These are phyloP conservation scores for Mucuna pruriens DNA, from an alignment of 306 rosid species.

Conservation along the genomic window DNA sequence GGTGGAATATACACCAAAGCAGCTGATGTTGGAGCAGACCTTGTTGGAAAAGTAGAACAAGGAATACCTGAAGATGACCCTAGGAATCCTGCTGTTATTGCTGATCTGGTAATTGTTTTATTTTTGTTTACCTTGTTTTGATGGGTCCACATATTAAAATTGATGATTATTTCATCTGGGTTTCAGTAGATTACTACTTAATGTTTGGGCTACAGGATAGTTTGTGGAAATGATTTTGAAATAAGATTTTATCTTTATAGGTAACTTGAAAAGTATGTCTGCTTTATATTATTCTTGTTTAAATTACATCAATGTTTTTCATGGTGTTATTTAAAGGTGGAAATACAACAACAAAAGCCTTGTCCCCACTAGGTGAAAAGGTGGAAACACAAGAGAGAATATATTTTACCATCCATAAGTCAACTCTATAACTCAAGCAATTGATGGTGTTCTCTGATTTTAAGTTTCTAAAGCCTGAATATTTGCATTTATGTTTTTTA, in stretches of 20 bases:
- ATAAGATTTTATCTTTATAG: neutral
- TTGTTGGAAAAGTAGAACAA: constrained; percentile 98
- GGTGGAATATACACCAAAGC: constrained; percentile 99
- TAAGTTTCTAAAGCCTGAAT: constrained; percentile 21
- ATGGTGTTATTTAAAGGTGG: constrained; percentile 30
- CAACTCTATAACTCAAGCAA: neutral
- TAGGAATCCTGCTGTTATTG: constrained; percentile 98
- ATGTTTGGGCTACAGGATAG: neutral
- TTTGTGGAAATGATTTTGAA: constrained; percentile 18
- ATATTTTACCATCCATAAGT: constrained; percentile 15
- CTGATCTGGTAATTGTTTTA: constrained; percentile 81
- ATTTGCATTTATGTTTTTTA: constrained; percentile 4
- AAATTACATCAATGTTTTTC: constrained; percentile 22
- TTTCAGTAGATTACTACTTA: constrained; percentile 7
- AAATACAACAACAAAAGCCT: neutral
- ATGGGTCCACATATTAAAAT: neutral
- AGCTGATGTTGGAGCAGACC: constrained; percentile 99
- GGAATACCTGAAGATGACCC: constrained; percentile 99
- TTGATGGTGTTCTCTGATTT: constrained; percentile 31
- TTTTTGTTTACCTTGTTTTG: constrained; percentile 34
- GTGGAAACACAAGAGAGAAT: neutral
- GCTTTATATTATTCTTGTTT: constrained; percentile 12
- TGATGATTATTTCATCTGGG: constrained; percentile 22
- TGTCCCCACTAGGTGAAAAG: neutral
- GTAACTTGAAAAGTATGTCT: constrained; percentile 1